Percentiles rank a stretch among this genome's conserved stretches.
These are phyloP conservation scores for Angomonas deanei DNA, from an alignment of 208 protist genomes.

Conservation along the genomic window DNA sequence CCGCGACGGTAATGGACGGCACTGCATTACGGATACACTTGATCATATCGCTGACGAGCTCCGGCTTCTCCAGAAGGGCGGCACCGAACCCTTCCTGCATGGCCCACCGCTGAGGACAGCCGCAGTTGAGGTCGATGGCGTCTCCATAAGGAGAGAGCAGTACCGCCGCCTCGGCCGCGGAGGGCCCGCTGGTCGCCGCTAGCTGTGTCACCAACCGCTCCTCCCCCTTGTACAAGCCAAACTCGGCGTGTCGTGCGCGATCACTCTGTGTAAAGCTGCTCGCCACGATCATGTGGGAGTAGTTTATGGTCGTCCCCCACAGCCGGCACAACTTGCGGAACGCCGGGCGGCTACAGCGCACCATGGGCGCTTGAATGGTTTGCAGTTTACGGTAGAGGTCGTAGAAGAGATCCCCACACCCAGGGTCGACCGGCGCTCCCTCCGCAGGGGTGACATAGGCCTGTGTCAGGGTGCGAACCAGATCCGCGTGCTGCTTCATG, in stretches of 20 bases:
- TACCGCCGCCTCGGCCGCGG: slow-evolving; percentile 43
- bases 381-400: slow-evolving; percentile 36
- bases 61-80: slow-evolving; percentile 62
- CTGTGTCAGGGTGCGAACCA: background rate
- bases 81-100: slow-evolving; percentile 77
- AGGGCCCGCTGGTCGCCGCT: slow-evolving; percentile 52
- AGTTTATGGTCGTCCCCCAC: slow-evolving; percentile 77
- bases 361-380: slow-evolving; percentile 90
- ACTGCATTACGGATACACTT: slow-evolving; percentile 46
- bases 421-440: background rate
- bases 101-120: slow-evolving; percentile 90
- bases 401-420: slow-evolving; percentile 1
- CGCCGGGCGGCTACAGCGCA: slow-evolving; percentile 85
- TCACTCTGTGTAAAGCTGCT: slow-evolving; percentile 70
- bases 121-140: slow-evolving; percentile 90
- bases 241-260: slow-evolving; percentile 75
- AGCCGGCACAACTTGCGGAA: slow-evolving; percentile 72
- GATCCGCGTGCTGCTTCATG: background rate
- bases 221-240: slow-evolving; percentile 52
- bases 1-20: no score
- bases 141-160: slow-evolving; percentile 67
- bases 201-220: slow-evolving; percentile 81
- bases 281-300: slow-evolving; percentile 91
- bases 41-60: slow-evolving; percentile 79
- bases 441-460: background rate